Conservation (phyloP, 106 monocot genomes). For the Ottelia alismoides region DNA sequence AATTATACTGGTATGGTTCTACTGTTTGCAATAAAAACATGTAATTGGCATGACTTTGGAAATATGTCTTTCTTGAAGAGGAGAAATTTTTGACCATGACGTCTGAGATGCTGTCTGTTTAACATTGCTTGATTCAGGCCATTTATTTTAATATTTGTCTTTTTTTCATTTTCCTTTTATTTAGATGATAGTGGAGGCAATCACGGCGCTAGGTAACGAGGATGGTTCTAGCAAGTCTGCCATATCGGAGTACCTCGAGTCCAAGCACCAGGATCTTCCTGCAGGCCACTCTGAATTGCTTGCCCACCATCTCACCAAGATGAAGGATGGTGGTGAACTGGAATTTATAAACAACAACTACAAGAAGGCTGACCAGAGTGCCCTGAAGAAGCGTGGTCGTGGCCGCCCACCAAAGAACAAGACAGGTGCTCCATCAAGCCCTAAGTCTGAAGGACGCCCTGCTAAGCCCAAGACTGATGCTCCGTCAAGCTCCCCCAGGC, state of each 20-base stretch:
- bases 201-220: conserved; percentile 9
- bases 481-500: conserved; percentile 1
- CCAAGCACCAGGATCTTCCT: conserved; percentile 10
- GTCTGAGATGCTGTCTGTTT: too few relatives aligned
- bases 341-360: conserved; percentile 11
- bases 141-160: too few relatives aligned
- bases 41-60: too few relatives aligned
- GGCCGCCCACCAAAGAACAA: conserved; percentile 19
- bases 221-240: conserved; percentile 12
- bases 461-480: conserved; percentile 4
- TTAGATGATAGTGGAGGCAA: conserved; percentile 6
- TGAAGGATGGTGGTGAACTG: conserved; percentile 13
- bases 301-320: conserved; percentile 3
- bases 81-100: too few relatives aligned
- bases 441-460: conserved; percentile 8
- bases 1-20: too few relatives aligned
- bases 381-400: conserved; percentile 9
- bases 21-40: too few relatives aligned
- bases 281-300: conserved; percentile 1
- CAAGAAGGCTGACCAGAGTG: background rate
- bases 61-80: too few relatives aligned
- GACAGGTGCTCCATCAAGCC: background rate
- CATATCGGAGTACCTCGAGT: conserved; percentile 18
- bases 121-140: too few relatives aligned
- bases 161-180: too few relatives aligned